Evolutionary conservation across 2,329 filamentous ascomycete species (phyloP), one percentile per base, ranked within the genome.

Genomic region (Trichoderma asperellum): DNA sequence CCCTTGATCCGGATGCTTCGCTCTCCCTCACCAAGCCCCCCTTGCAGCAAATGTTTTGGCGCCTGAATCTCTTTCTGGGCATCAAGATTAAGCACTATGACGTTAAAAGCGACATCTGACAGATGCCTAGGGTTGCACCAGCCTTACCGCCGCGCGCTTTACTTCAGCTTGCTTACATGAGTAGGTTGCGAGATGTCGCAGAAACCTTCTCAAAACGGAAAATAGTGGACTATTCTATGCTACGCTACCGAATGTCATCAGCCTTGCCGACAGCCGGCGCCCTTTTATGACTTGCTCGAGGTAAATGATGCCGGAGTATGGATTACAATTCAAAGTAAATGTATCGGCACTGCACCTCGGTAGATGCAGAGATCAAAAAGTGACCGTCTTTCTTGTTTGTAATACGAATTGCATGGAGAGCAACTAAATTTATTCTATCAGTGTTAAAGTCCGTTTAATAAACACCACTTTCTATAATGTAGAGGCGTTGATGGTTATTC

Each of bases 181-280:
- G n/a, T 24, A n/a, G 6, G 2, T 21, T 24, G 18, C 21, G 47
- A 37, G 21, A 21, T 37, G 18, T 64, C 49, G 61, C 61, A 55
- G 47, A 64, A 64, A 64, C 34, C 16, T 64, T 64, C 61, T 64
- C 16, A 29, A 64, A 55, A 21, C 24, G 61, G 61, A 64, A 64
- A 55, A 29, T 40, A 49, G 47, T 11, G 29, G 40, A n/a, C 18
- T 35, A 16, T 21, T 55, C 21, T 40, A n/a, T n/a, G n/a, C 53
- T 8, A 24, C 32, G 32, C 32, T 32, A 32, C 32, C 7, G 32
- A 32, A 34, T 34, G 47, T 49, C 61, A 11, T 56, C n/a, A 10
- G 18, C 52, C 16, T 32, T 35, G 27, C 35, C 62, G 62, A 65
- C 24, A 47, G 29, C 35, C 49, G 37, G 47, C 27, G 58, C 37